Evolutionary conservation across 23 red algal genomes (phyloP), one percentile per base, ranked within the genome.

Genomic region (Porphyridium purpureum): DNA sequence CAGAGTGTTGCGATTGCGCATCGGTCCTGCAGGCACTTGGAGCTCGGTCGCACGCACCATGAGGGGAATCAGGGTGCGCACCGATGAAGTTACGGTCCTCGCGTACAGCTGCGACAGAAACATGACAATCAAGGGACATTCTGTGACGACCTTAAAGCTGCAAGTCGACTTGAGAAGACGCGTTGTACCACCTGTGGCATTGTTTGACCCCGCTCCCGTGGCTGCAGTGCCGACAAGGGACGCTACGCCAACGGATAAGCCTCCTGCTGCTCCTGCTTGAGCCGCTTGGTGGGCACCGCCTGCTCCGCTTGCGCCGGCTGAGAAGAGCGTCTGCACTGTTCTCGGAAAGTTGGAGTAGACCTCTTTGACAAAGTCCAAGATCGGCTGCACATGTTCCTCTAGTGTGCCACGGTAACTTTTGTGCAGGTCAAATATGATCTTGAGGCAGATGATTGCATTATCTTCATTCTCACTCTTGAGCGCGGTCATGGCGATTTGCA

Each of bases 71-170:
- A 95, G 49, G 22, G 42, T 33, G 29, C 35, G n/a, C n/a, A n/a
- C n/a, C n/a, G n/a, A n/a, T n/a, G n/a, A n/a, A n/a, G n/a, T n/a
- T n/a, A n/a, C n/a, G n/a, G n/a, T n/a, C n/a, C n/a, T n/a, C 6
- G 79, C 54, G 40, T 95, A 85, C 14, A 84, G 29, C 30, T 95
- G 88, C 9, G 76, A 75, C 19, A 95, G 36, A n/a, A 78, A 66
- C 73, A 95, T 69, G 41, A 95, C 55, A 9, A 95, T 29, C 9
- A 84, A 59, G 7, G 88, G 88, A 32, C 79, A 95, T 22, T 95
- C 88, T 15, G 52, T 74, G 17, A 95, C 57, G 5, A 83, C 72
- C 49, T 76, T 79, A 56, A 84, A 95, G 5, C 71, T 80, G 22
- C 71, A 52, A 0, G 72, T 66, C 24, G 67, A 57, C 0, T 44